phyloP scores from a whole-genome alignment of 2,329 filamentous ascomycete species.

The Rhynchosporium agropyri region DNA sequence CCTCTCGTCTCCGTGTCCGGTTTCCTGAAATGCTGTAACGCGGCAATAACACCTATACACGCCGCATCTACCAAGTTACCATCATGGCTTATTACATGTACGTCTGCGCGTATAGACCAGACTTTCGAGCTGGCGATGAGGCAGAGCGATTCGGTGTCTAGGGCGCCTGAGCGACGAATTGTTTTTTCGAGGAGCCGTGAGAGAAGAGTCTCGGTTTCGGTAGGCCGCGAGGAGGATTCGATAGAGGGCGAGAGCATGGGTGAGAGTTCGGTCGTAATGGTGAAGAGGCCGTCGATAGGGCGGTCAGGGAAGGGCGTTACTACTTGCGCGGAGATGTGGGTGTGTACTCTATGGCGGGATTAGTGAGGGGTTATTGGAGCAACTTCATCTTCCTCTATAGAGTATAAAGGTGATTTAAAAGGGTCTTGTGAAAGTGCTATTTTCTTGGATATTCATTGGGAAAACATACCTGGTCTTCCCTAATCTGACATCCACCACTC shows the following conservation, averaged over 20 bases:
- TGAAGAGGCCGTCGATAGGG: conserved; percentile 94
- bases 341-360: conserved; percentile 65
- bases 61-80: conserved; percentile 86
- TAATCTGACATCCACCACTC: conserved; percentile 81
- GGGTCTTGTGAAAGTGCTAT: too few relatives aligned
- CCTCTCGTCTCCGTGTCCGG: conserved; percentile 87
- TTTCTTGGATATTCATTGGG: too few relatives aligned
- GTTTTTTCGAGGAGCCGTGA: conserved; percentile 92
- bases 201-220: conserved; percentile 81
- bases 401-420: background rate
- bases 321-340: conserved; percentile 85
- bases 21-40: conserved; percentile 86
- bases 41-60: conserved; percentile 85
- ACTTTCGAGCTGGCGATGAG: conserved; percentile 88
- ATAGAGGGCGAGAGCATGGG: conserved; percentile 91
- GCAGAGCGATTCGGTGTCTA: conserved; percentile 95
- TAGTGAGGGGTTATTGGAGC: conserved; percentile 13
- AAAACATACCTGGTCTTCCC: conserved; percentile 80
- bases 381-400: background rate
- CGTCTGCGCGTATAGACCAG: conserved; percentile 87
- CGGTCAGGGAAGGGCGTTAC: conserved; percentile 83
- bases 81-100: conserved; percentile 89
- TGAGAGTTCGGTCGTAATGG: conserved; percentile 85
- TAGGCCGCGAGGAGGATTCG: conserved; percentile 79
- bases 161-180: conserved; percentile 84